phyloP scores from a whole-genome alignment of 768 basidiomycete species.

The Suillus subluteus region DNA sequence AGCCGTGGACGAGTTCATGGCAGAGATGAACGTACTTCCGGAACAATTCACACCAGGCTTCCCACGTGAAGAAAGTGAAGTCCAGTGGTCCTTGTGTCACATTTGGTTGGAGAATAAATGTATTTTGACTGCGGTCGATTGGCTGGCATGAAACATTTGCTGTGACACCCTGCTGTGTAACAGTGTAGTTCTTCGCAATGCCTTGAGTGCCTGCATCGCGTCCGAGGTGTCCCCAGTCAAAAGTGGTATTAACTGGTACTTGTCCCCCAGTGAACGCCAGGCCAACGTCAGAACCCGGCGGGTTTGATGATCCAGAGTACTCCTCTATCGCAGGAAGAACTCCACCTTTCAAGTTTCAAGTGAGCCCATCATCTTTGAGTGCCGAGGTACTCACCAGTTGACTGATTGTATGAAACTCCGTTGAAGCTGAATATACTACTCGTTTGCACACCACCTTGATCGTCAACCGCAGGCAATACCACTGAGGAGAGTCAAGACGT shows the following conservation, averaged over 20 bases:
- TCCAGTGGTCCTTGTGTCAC: too few species aligned
- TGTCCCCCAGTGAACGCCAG: not conserved
- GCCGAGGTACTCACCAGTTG: not conserved
- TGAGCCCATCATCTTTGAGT: not conserved
- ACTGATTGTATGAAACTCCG: conserved; percentile 6
- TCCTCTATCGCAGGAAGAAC: conserved; percentile 1
- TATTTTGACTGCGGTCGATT: not conserved
- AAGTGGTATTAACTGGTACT: not conserved
- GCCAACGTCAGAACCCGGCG: not conserved
- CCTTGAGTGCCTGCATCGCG: conserved; percentile 2
- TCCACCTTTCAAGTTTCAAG: not conserved
- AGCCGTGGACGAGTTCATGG: not conserved
- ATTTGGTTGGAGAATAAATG: not conserved
- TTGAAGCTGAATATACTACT: conserved; percentile 2
- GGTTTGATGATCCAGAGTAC: not conserved
- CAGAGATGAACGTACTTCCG: conserved; percentile 7
- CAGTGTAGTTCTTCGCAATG: conserved; percentile 3
- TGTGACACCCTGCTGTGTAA: conserved; percentile 21
- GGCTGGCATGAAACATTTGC: conserved; percentile 10
- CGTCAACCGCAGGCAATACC: not conserved
- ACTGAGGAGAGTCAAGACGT: not conserved
- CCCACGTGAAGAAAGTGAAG: not conserved
- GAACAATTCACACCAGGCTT: conserved; percentile 1
- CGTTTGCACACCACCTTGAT: not conserved
- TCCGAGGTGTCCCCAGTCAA: not conserved